Evolutionary conservation across 139 green algal species (phyloP).

Genomic region (Chlamydomonas sp.): DNA sequence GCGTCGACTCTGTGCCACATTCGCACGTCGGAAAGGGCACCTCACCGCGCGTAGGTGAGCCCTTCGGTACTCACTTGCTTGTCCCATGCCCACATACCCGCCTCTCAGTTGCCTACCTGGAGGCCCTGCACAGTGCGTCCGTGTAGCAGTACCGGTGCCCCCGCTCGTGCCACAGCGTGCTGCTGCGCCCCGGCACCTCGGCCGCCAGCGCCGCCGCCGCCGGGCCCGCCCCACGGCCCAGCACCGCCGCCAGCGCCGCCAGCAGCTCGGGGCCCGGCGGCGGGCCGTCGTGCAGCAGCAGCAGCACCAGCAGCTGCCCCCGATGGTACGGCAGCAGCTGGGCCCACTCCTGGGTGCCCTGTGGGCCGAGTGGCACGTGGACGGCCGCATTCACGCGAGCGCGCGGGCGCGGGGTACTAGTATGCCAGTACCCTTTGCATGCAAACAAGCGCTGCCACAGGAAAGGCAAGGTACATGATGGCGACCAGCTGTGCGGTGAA

Average conservation of each 20-base stretch:
- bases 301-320: slow-evolving; percentile 25
- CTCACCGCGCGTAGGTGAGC: too few relatives aligned
- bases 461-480: too few relatives aligned
- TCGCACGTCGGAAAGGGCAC: too few relatives aligned
- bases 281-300: slow-evolving; percentile 34
- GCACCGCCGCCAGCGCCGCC: slow-evolving; percentile 37
- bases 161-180: slow-evolving; percentile 18
- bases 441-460: too few relatives aligned
- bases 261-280: slow-evolving; percentile 17
- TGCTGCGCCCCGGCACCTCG: slow-evolving; percentile 4
- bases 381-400: not conserved
- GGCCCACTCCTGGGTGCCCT: slow-evolving; percentile 32
- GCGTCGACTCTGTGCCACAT: too few relatives aligned
- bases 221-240: slow-evolving; percentile 15
- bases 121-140: not conserved
- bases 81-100: not conserved
- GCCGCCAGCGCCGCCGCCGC: slow-evolving; percentile 30
- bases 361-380: not conserved
- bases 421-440: too few relatives aligned
- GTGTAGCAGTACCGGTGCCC: slow-evolving; percentile 38
- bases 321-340: slow-evolving; percentile 41
- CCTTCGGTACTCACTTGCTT: too few relatives aligned
- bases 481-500: too few relatives aligned
- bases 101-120: not conserved
- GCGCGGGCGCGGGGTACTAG: not conserved